These are phyloP conservation scores for Mortierella sp. DNA, from an alignment of 371 early-diverging fungal genomes.

Conservation along the genomic window DNA sequence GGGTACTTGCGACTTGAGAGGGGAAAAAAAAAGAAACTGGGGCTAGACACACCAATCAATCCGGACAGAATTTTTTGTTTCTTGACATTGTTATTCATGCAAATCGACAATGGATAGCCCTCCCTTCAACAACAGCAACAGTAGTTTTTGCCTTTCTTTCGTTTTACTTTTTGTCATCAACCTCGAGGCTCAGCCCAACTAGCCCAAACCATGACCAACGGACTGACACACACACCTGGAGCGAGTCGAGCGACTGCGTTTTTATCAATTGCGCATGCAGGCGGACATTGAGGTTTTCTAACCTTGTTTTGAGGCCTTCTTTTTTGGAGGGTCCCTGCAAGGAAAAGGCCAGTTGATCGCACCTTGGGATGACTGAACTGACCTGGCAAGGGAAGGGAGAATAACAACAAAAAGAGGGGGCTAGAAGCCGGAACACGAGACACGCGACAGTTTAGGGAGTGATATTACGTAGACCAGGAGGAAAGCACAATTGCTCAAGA, in stretches of 20 bases:
- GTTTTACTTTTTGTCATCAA: neutral
- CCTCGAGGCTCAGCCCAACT: neutral
- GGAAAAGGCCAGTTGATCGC: neutral
- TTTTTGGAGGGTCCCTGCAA: neutral
- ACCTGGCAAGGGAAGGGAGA: neutral
- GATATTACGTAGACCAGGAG: neutral
- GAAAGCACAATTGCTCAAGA: neutral
- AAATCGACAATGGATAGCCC: slow-evolving; percentile 1
- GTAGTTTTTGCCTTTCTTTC: neutral
- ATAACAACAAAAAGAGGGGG: slow-evolving; percentile 4
- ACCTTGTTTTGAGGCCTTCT: slow-evolving; percentile 5
- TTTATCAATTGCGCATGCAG: neutral
- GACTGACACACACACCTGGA: neutral
- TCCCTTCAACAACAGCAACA: neutral
- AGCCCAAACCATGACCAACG: neutral
- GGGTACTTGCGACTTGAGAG: neutral
- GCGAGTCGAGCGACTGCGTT: neutral
- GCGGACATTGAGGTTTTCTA: neutral
- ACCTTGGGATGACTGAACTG: neutral
- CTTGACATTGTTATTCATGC: neutral
- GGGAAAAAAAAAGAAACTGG: neutral
- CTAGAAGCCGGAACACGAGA: neutral
- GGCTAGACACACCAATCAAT: neutral
- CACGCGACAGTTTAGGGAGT: neutral
- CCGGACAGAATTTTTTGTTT: neutral